Percentiles rank a stretch among this genome's conserved stretches.
These are phyloP conservation scores for Oryza brachyantha DNA, from an alignment of 176 grass and related monocot genomes.

Conservation along the genomic window DNA sequence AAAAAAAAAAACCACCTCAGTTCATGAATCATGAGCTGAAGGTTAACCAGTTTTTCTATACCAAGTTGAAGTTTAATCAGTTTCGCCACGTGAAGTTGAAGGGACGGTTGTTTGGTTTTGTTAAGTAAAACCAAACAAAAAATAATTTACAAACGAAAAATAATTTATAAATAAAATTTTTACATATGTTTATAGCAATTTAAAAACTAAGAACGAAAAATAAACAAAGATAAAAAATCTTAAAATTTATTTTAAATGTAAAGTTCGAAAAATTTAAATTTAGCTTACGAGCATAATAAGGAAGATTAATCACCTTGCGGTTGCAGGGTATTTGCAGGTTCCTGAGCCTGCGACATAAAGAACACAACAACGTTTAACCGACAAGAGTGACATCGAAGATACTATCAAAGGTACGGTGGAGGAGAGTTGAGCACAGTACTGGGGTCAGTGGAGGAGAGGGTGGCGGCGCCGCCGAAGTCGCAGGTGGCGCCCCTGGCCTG, in stretches of 20 bases:
- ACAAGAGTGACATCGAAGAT: background rate
- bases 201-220: no score
- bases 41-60: background rate
- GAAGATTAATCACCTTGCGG: slow-evolving; percentile 39
- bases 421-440: slow-evolving; percentile 23
- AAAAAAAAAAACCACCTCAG: background rate
- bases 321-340: slow-evolving; percentile 59
- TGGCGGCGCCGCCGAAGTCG: slow-evolving; percentile 64
- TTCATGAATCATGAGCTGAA: background rate
- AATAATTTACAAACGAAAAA: no score
- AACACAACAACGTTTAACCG: background rate
- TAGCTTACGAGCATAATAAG: no score
- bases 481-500: slow-evolving; percentile 52
- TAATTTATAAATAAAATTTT: no score
- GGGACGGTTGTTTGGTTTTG: no score
- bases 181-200: no score
- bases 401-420: background rate
- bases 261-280: no score
- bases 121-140: no score
- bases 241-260: no score
- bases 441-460: slow-evolving; percentile 46
- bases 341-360: slow-evolving; percentile 25
- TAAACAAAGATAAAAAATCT: no score
- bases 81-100: background rate
- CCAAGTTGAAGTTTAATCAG: background rate